These are phyloP conservation scores for Hypoxylon sp. DNA, from an alignment of 2,329 filamentous ascomycete species.

Conservation along the genomic window DNA sequence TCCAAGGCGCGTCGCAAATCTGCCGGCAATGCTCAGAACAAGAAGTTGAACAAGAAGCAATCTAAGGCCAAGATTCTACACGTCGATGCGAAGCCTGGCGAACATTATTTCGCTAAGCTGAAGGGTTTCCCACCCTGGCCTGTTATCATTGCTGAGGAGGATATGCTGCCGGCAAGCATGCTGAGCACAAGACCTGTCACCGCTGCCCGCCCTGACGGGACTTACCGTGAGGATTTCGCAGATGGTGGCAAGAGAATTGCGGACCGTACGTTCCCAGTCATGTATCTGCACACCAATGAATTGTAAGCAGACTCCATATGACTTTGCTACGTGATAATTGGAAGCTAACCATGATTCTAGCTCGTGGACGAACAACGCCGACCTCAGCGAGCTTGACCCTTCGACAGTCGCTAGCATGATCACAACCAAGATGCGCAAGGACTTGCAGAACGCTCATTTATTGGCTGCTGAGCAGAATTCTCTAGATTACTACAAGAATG, in stretches of 20 bases:
- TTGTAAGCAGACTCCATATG: constrained; percentile 77
- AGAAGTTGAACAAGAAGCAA: constrained; percentile 89
- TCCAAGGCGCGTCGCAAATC: constrained; percentile 80
- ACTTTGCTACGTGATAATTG: constrained; percentile 25
- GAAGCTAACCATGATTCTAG: constrained; percentile 62
- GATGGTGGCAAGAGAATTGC: constrained; percentile 89
- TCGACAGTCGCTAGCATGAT: constrained; percentile 78
- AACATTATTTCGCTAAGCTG: constrained; percentile 92
- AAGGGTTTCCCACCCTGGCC: constrained; percentile 97
- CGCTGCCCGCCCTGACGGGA: constrained; percentile 84
- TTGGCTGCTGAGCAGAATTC: constrained; percentile 84
- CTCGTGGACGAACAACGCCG: constrained; percentile 90
- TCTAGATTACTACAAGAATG: constrained; percentile 85
- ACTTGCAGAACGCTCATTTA: constrained; percentile 82
- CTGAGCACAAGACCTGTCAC: constrained; percentile 86
- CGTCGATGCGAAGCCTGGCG: constrained; percentile 87
- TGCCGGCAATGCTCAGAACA: constrained; percentile 75
- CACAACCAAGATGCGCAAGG: constrained; percentile 84
- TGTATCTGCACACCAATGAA: constrained; percentile 96
- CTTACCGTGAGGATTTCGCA: constrained; percentile 87
- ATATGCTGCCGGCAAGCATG: constrained; percentile 87
- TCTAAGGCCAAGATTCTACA: constrained; percentile 80
- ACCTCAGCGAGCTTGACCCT: constrained; percentile 82
- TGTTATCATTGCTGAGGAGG: constrained; percentile 92
- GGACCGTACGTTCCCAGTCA: constrained; percentile 91